phyloP scores from a whole-genome alignment of 2,329 filamentous ascomycete genomes.

The Ceratocystis ficicola region DNA sequence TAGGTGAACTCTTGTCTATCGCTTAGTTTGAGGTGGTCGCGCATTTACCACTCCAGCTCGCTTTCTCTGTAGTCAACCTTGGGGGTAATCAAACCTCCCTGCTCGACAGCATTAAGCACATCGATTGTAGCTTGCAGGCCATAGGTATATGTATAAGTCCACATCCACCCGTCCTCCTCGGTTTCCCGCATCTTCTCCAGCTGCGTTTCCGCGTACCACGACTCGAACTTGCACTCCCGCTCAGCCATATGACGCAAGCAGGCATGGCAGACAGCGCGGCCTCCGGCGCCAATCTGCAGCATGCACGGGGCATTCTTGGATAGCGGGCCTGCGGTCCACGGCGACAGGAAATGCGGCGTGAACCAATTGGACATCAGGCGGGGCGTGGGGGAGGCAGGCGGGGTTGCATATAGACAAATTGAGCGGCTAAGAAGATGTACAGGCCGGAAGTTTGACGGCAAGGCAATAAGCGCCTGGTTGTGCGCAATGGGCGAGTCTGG shows the following conservation, averaged over 20 bases:
- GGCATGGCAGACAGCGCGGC: background rate
- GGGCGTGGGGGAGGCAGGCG: background rate
- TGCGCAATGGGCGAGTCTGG: background rate
- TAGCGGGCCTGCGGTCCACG: background rate
- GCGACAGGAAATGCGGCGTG: background rate
- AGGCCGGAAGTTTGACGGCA: background rate
- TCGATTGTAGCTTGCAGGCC: no score
- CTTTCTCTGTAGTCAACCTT: no score
- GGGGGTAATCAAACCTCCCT: no score
- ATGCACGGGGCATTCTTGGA: background rate
- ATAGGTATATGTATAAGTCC: no score
- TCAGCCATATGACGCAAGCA: background rate
- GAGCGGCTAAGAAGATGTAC: background rate
- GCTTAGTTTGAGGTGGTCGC: no score
- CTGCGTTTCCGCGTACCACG: background rate
- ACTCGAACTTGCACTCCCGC: background rate
- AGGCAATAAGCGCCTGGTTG: background rate
- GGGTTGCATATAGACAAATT: background rate
- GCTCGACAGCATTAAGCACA: no score
- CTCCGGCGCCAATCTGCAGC: background rate
- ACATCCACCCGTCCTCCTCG: no score
- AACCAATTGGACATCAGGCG: background rate
- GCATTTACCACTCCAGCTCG: no score
- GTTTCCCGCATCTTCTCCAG: no score
- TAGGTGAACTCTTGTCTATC: no score